Evolutionary conservation across 257 asterid species (phyloP).

Genomic region (Solanum etuberosum): DNA sequence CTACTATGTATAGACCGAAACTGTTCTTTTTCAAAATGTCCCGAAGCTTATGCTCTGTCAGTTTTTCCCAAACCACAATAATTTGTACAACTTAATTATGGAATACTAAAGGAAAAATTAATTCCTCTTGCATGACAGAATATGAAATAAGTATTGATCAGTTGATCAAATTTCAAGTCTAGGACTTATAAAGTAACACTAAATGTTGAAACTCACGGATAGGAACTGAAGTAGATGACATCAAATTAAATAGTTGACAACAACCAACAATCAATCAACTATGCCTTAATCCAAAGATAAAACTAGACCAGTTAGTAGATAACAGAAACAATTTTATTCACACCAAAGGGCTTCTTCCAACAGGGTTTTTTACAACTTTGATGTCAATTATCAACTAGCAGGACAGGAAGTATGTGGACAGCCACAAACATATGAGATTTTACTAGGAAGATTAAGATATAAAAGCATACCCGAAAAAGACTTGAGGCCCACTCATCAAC

Average conservation of each 20-base stretch:
- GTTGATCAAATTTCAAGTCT: background rate
- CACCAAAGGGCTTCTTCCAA: background rate
- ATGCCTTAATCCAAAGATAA: background rate
- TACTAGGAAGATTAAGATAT: constrained; percentile 7
- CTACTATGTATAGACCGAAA: background rate
- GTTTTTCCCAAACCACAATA: background rate
- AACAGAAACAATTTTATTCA: background rate
- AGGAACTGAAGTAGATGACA: background rate
- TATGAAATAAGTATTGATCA: background rate
- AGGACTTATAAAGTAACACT: background rate
- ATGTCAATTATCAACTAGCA: background rate
- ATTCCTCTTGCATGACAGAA: background rate
- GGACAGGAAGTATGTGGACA: background rate
- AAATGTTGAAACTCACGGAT: background rate
- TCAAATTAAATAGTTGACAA: background rate
- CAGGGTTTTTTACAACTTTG: background rate
- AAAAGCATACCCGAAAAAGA: constrained; percentile 82
- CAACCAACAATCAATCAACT: background rate
- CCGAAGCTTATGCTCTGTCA: background rate
- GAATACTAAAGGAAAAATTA: background rate
- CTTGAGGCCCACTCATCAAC: constrained; percentile 99
- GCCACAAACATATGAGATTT: background rate
- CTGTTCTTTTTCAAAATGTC: background rate
- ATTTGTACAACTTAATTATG: background rate
- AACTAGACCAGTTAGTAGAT: background rate